A percentile compares a stretch with the other conserved stretches of the same genome.
These are phyloP conservation scores for Boletus pseudopeckii DNA, from an alignment of 768 basidiomycete genomes.

Conservation along the genomic window DNA sequence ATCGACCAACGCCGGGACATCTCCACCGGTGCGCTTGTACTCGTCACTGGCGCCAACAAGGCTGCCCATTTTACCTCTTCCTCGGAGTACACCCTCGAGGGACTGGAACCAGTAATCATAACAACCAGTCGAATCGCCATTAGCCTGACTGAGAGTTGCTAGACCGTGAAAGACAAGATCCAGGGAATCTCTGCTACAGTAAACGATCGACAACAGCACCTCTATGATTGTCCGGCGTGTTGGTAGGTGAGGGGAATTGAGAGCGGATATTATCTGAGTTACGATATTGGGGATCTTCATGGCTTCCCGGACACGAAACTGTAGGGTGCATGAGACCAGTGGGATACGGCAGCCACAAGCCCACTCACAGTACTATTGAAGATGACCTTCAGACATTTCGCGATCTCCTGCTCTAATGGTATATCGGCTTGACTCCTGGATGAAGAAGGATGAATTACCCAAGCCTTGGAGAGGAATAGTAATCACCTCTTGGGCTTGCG, in stretches of 20 bases:
- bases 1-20: constrained; percentile 71
- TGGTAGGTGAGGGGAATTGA: constrained; percentile 76
- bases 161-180: constrained; percentile 72
- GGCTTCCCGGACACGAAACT: constrained; percentile 72
- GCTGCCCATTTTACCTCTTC: constrained; percentile 93
- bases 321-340: constrained; percentile 10
- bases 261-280: constrained; percentile 73
- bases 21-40: constrained; percentile 61
- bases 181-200: constrained; percentile 60
- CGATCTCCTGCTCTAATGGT: constrained; percentile 78
- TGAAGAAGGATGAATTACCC: constrained; percentile 4
- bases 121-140: constrained; percentile 51
- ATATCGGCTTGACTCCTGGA: constrained; percentile 47
- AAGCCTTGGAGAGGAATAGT: background rate
- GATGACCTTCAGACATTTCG: constrained; percentile 82
- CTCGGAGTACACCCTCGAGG: constrained; percentile 69
- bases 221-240: constrained; percentile 80
- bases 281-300: constrained; percentile 70
- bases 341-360: background rate
- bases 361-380: constrained; percentile 60
- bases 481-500: constrained; percentile 66
- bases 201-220: constrained; percentile 69
- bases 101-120: constrained; percentile 92
- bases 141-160: constrained; percentile 65
- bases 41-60: constrained; percentile 94